Conservation (phyloP, 2,329 filamentous ascomycete species). For the Alternaria ethzedia region DNA sequence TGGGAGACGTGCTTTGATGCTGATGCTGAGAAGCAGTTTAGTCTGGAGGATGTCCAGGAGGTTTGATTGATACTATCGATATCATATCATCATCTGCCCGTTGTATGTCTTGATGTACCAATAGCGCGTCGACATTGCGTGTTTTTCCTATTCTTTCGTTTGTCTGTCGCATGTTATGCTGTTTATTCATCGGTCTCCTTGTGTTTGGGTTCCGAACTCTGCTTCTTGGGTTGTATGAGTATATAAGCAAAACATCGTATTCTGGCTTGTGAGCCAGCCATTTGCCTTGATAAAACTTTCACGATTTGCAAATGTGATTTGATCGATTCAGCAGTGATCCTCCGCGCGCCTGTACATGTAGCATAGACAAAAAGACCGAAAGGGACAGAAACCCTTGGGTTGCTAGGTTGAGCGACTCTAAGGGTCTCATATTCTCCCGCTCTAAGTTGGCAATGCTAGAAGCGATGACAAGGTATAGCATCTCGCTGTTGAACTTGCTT, state of each 20-base stretch:
- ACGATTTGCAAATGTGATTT: not conserved
- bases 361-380: not conserved
- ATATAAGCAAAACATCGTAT: not conserved
- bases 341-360: not conserved
- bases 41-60: slow-evolving; percentile 12
- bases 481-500: not conserved
- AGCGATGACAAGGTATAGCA: not conserved
- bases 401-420: not conserved
- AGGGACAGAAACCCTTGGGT: not conserved
- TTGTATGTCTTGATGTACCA: slow-evolving; percentile 9
- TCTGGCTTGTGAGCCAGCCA: not conserved
- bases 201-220: not conserved
- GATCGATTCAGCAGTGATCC: not conserved
- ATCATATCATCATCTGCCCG: not conserved
- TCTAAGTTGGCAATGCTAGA: not conserved
- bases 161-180: not conserved
- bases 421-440: not conserved
- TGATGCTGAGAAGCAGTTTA: slow-evolving; percentile 39
- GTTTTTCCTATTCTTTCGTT: not conserved
- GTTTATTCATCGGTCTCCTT: not conserved
- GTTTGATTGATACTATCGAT: slow-evolving; percentile 3
- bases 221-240: slow-evolving; percentile 1
- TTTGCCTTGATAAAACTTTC: not conserved
- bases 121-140: slow-evolving; percentile 3
- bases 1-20: slow-evolving; percentile 57